Base-by-base conservation (phyloP, 768 basidiomycete species). In the Pleurotus pulmonarius region DNA sequence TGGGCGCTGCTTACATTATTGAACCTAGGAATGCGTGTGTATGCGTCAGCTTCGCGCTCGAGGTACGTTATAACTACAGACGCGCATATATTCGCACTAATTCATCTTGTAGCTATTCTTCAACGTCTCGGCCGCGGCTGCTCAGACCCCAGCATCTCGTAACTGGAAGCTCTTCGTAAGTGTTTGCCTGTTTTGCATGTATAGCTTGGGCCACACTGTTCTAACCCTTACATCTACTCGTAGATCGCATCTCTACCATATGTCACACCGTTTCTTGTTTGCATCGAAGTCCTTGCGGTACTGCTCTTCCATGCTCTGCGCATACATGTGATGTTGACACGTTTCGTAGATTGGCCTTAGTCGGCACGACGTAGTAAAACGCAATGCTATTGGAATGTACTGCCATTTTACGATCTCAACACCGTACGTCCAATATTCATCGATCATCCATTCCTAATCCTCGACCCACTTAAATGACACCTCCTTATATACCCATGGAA, bases 381-480 rank as follows among this genome's bases (percentile, higher is more conserved):
- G 60, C 12, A 57, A 55, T 25, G 43, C 49, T 37, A 60, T 47
- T 46, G 55, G 58, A 25, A 59, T 64, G 41, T 64, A 61, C 39
- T 64, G 64, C 49, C 59, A 58, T 26, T 39, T 64, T 22, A 48
- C 15, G n/a, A 48, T 44, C n/a, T 16, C 44, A 6, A 26, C 43
- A 40, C 64, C 62, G 62, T 64, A 22, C 40, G 64, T 58, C 15
- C 9, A 18, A 20, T 49, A n/a, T 24, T 9, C 13, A 20, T 5
- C 49, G 7, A 8, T 15, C 34, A 4, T 54, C 12, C 41, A 8
- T 43, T 11, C n/a, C 16, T 29, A 7, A 29, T 3, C 11, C 29
- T 7, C 7, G 8, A 29, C 26, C 7, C 26, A 7, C 3, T 7
- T 8, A 3, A n/a, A n/a, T n/a, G n/a, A n/a, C n/a, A n/a, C n/a